These are phyloP conservation scores for Aureobasidium sp. DNA, from an alignment of 2,329 filamentous ascomycete genomes.

Conservation along the genomic window DNA sequence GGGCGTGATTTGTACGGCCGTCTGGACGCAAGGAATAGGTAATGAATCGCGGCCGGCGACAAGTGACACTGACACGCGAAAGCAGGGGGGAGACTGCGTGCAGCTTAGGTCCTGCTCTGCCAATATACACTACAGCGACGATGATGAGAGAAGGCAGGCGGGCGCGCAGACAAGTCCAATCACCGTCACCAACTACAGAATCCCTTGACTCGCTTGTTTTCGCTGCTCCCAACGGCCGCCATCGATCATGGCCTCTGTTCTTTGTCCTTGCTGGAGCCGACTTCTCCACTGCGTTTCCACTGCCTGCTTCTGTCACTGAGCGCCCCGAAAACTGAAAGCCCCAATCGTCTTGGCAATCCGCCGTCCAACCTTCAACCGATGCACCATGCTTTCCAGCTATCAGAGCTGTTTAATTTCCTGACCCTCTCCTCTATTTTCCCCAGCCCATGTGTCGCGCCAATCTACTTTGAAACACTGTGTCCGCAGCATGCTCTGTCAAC, in stretches of 20 bases:
- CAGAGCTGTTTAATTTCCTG: conserved; percentile 6
- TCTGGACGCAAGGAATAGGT: conserved; percentile 8
- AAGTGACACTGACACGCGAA: conserved; percentile 13
- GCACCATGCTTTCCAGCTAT: background rate
- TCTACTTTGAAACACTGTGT: conserved; percentile 7
- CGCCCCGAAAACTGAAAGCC: background rate
- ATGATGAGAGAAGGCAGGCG: background rate
- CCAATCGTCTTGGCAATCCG: conserved; percentile 8
- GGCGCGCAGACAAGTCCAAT: background rate
- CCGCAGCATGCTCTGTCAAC: background rate
- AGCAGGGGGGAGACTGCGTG: conserved; percentile 11
- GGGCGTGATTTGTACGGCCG: conserved; percentile 10
- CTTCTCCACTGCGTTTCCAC: background rate
- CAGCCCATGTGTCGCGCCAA: conserved; percentile 10
- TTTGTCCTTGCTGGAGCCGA: conserved; percentile 3
- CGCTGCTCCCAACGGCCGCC: background rate
- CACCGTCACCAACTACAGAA: background rate
- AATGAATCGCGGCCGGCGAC: conserved; percentile 7
- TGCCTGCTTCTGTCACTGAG: background rate
- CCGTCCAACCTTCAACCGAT: conserved; percentile 11
- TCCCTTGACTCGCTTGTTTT: conserved; percentile 12
- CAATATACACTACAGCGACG: conserved; percentile 6
- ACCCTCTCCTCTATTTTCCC: background rate
- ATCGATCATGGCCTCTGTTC: background rate
- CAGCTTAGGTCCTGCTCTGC: background rate